Conservation (phyloP, 2,329 filamentous ascomycete species). For the Sarocladiaceae sp. region DNA sequence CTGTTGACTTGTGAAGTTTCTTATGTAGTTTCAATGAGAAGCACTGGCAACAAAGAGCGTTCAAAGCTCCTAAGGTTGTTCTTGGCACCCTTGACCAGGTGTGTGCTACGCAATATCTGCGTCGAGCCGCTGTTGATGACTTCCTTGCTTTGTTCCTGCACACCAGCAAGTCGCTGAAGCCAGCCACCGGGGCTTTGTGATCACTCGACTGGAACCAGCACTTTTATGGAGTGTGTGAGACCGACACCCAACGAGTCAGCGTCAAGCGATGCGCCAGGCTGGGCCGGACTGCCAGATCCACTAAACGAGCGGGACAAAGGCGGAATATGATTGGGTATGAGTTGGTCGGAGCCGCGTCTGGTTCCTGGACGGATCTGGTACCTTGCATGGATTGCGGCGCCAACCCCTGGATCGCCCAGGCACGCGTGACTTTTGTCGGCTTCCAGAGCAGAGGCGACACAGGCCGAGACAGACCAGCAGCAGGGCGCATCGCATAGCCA, state of each 20-base stretch:
- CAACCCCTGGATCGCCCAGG: conserved; percentile 6
- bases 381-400: conserved; percentile 7
- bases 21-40: too few relatives aligned
- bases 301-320: not conserved
- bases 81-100: too few relatives aligned
- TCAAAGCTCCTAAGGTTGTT: too few relatives aligned
- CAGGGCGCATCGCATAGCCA: conserved; percentile 3
- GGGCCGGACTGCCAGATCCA: not conserved
- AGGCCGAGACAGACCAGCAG: conserved; percentile 7
- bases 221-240: not conserved
- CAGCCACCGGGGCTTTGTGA: not conserved
- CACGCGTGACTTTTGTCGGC: conserved; percentile 8
- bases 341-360: conserved; percentile 2
- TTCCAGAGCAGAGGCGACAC: conserved; percentile 5
- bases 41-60: too few relatives aligned
- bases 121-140: not conserved
- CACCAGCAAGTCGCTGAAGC: not conserved
- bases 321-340: not conserved
- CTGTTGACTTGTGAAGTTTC: too few relatives aligned
- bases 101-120: not conserved
- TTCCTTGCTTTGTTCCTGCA: not conserved
- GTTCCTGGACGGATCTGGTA: conserved; percentile 9
- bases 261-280: not conserved
- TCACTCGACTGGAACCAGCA: not conserved
- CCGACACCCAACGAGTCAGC: conserved; percentile 1